A percentile compares a stretch with the other conserved stretches of the same genome.
phyloP scores from a whole-genome alignment of 1,139 yeast genomes.

The Kodamaea suecica region DNA sequence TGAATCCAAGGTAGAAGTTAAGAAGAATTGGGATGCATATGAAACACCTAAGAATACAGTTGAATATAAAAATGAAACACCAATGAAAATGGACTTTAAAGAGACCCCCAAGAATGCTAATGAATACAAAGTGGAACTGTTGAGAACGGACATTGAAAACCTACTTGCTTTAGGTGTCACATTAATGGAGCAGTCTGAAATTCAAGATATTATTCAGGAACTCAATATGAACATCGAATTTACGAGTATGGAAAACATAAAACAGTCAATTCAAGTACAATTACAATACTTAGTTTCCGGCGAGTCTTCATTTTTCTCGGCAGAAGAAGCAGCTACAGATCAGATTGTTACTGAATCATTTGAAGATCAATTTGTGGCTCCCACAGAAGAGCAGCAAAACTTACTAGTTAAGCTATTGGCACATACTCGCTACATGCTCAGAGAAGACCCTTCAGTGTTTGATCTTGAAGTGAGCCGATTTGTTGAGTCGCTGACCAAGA shows the following conservation, averaged over 20 bases:
- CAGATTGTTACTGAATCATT: too few relatives aligned
- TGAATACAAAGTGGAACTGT: conserved; percentile 23
- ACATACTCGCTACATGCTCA: conserved; percentile 17
- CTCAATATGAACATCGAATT: conserved; percentile 8
- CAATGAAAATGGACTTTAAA: conserved; percentile 26
- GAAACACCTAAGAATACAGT: not conserved
- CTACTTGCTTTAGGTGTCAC: conserved; percentile 12
- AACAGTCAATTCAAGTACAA: conserved; percentile 2
- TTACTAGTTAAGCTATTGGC: conserved; percentile 13
- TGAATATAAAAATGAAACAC: conserved; percentile 18
- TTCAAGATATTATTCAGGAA: conserved; percentile 16
- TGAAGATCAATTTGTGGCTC: too few relatives aligned
- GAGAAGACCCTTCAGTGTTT: conserved; percentile 12
- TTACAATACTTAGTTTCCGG: conserved; percentile 1
- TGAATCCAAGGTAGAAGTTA: not conserved
- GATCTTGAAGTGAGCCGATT: conserved; percentile 9
- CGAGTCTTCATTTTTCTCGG: too few relatives aligned
- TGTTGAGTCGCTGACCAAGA: conserved; percentile 5
- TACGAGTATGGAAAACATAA: conserved; percentile 3
- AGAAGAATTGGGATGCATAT: not conserved
- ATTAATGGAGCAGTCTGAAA: conserved; percentile 18
- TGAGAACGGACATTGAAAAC: conserved; percentile 27
- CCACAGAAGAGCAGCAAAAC: conserved; percentile 1
- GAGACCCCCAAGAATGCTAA: not conserved
- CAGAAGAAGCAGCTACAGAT: too few relatives aligned